Evolutionary conservation across 371 early-diverging fungal species (phyloP).

Genomic region (Haplosporangium sp.): DNA sequence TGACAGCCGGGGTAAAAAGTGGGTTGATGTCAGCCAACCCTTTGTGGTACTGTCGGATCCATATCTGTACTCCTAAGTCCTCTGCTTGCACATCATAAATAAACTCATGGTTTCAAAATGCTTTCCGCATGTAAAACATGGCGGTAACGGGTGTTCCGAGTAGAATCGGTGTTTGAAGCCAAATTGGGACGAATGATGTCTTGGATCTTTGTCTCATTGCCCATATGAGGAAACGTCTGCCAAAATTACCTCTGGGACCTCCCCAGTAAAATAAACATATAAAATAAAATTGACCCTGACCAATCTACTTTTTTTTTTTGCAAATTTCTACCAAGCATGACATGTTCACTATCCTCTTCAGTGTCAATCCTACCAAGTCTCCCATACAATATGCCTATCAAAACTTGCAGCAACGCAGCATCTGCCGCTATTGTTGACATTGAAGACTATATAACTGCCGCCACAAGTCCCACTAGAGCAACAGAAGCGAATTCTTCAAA

Average conservation of each 20-base stretch:
- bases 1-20: slow-evolving; percentile 5
- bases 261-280: neutral
- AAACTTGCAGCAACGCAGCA: neutral
- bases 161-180: neutral
- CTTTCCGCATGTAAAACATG: neutral
- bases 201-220: slow-evolving; percentile 3
- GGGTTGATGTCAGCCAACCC: slow-evolving; percentile 48
- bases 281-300: neutral
- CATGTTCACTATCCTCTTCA: neutral
- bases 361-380: neutral
- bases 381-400: neutral
- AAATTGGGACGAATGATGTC: neutral
- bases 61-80: slow-evolving; percentile 19
- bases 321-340: neutral
- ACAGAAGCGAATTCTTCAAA: neutral
- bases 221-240: neutral
- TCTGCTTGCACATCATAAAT: no score
- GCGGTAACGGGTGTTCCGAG: neutral
- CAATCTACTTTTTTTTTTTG: no score
- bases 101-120: no score
- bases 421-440: neutral
- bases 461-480: neutral
- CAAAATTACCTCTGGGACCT: neutral
- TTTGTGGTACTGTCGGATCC: slow-evolving; percentile 46
- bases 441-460: neutral